Evolutionary conservation across 371 early-diverging fungal genomes (phyloP), one percentile per base, ranked within the genome.

Genomic region (Mucor saturninus): DNA sequence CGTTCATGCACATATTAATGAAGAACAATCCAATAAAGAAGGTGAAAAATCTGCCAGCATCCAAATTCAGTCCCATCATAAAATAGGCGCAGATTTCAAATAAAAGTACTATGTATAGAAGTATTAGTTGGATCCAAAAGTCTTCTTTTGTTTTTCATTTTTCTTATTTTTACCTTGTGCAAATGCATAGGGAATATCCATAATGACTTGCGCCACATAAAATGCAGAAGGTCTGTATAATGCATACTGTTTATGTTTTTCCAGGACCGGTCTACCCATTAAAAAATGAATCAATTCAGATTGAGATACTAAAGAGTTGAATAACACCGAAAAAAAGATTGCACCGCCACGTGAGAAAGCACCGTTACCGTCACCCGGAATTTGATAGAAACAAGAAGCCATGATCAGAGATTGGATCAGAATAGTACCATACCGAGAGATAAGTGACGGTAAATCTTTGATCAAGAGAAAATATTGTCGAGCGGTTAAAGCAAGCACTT

Each of bases 301-400:
- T 61, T 83, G 80, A 13, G 83, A 68, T 13, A 84, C 68, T 21
- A 89, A 75, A 9, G 85, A 61, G 45, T 81, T 86, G 67, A 86
- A 85, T 11, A 89, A 60, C 1, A 85, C 62, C 4, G 81, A 73
- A 52, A 85, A 84, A 55, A 86, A 86, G 7, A 88, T 59, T 28
- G 84, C 89, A 75, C 91, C 92, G 39, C 90, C 90, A 32, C 93
- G 86, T 2, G 86, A 83, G 66, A 89, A 89, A 48, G 87, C 84
- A 40, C 91, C 89, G 26, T 67, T 66, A 4, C 80, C 75, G 54
- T 68, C 69, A 1, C 56, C 56, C 2, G 89, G 86, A 45, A 90
- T 64, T 53, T 74, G 64, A 56, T 81, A 85, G 69, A 89, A 91
- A 46, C 86, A 83, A 5, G 89, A 86, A 9, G 89, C 90, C 55